Evolutionary conservation across 2,329 filamentous ascomycete genomes (phyloP), one percentile per base, ranked within the genome.

Genomic region (Celoporthe dispersa): DNA sequence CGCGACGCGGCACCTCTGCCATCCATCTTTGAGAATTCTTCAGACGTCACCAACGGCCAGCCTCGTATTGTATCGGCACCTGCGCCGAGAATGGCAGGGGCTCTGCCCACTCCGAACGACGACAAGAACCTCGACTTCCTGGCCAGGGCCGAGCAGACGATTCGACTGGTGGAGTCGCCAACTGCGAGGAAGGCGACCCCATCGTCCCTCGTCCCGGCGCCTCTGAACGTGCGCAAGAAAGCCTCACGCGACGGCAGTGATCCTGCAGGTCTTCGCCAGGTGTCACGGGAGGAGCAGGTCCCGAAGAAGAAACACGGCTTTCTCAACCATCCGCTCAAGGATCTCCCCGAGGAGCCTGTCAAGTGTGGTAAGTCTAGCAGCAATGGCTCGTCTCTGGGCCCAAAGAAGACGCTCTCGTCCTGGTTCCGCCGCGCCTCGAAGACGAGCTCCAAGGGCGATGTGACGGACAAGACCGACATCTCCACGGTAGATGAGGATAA

Each of bases 81-180:
- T 22, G 79, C 81, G 48, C 69, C 68, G 68, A 70, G 51, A 73
- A 67, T 55, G 53, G 69, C 33, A 68, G 68, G 35, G 41, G 68
- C 25, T 67, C 55, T 63, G 62, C 69, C 71, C n/a, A 71, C 66
- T 25, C 70, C 71, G 59, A 73, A 76, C 59, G 81, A 82, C n/a
- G 77, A 78, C 55, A 78, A 75, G 19, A 81, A 79, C 16, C 74
- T 86, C 8, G 81, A 84, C 35, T 85, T 83, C 73, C 76, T 87
- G 9, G 80, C 78, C 41, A 68, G 51, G 31, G 81, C 82, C 2
- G 82, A 85, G 69, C 82, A 85, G 64, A 88, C 85, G 0, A 88
- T 88, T 74, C 84, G 86, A 7, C 77, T 88, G 6, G 86, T 88
- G n/a, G 79, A 84, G 69, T 86, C 86, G 3, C 83, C 85, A 3